Percentiles rank a stretch among this genome's conserved stretches.
These are phyloP conservation scores for Marasmius tenuissimus DNA, from an alignment of 1,284 basidiomycete genomes.

Conservation along the genomic window DNA sequence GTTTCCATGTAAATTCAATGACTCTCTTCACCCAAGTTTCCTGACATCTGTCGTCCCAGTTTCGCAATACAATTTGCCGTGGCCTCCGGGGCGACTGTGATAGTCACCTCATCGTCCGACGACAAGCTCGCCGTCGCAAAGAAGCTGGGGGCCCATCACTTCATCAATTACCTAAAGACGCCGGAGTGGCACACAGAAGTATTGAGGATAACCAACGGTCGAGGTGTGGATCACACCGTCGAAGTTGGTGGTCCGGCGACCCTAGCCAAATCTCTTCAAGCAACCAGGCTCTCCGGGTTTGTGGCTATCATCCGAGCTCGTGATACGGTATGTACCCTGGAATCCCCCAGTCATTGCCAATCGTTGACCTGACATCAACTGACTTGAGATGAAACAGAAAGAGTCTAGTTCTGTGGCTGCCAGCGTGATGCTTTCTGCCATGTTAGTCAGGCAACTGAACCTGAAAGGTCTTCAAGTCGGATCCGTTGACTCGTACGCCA, in stretches of 20 bases:
- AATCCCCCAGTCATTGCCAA: no score
- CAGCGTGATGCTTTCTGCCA: no score
- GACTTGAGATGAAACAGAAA: no score
- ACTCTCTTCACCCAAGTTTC: not conserved
- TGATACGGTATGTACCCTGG: conserved; percentile 25
- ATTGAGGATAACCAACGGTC: conserved; percentile 46
- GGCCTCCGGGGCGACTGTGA: conserved; percentile 56
- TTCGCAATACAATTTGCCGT: conserved; percentile 55
- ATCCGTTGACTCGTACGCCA: no score
- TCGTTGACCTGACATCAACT: no score
- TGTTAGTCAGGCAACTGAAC: no score
- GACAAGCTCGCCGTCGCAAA: conserved; percentile 51
- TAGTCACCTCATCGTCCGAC: conserved; percentile 62
- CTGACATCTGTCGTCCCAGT: conserved; percentile 21
- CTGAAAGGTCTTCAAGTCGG: no score
- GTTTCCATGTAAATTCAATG: conserved; percentile 47
- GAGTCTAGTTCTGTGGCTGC: no score
- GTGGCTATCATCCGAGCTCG: conserved; percentile 52
- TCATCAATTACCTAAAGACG: conserved; percentile 58
- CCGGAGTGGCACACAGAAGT: conserved; percentile 59
- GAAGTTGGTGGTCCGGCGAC: conserved; percentile 58
- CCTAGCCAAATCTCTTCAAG: conserved; percentile 42
- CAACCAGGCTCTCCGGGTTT: conserved; percentile 42
- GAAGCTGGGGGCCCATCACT: conserved; percentile 47
- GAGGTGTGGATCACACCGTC: conserved; percentile 58